These are phyloP conservation scores for Phylloboletellus chloephorus DNA, from an alignment of 1,284 basidiomycete species.

Conservation along the genomic window DNA sequence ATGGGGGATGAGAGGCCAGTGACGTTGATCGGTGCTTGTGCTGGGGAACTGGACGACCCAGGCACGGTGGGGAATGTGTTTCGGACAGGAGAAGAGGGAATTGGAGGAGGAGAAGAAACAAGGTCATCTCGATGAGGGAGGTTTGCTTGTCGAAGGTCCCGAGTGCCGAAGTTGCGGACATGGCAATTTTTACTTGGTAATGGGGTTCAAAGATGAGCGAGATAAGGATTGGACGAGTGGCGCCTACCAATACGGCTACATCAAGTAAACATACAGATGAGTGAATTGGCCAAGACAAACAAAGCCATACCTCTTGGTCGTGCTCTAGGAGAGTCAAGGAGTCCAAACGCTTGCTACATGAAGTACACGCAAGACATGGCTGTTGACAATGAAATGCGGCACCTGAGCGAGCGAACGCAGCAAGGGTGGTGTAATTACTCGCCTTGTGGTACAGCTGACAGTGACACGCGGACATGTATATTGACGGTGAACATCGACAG, in stretches of 20 bases:
- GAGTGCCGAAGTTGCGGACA: constrained; percentile 63
- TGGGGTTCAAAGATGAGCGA: constrained; percentile 9
- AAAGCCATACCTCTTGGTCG: constrained; percentile 57
- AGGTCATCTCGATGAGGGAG: constrained; percentile 46
- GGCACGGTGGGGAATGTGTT: constrained; percentile 17
- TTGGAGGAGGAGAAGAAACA: constrained; percentile 22
- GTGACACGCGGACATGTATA: constrained; percentile 5
- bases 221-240: not conserved
- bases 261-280: constrained; percentile 9
- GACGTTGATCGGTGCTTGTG: constrained; percentile 5
- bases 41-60: constrained; percentile 18
- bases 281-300: constrained; percentile 3
- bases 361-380: constrained; percentile 68
- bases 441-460: constrained; percentile 73
- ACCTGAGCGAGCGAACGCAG: constrained; percentile 8
- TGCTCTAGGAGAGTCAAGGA: constrained; percentile 70
- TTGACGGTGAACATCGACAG: constrained; percentile 7
- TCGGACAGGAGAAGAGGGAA: constrained; percentile 19
- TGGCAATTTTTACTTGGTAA: constrained; percentile 65
- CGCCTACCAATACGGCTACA: constrained; percentile 31
- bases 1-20: constrained; percentile 22
- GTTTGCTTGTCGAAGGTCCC: constrained; percentile 69
- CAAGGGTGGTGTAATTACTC: constrained; percentile 14
- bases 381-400: constrained; percentile 4
- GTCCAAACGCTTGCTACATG: constrained; percentile 69